A percentile compares a stretch with the other conserved stretches of the same genome.
These are phyloP conservation scores for Sordariomycetes sp. DNA, from an alignment of 2,329 filamentous ascomycete species.

Conservation along the genomic window DNA sequence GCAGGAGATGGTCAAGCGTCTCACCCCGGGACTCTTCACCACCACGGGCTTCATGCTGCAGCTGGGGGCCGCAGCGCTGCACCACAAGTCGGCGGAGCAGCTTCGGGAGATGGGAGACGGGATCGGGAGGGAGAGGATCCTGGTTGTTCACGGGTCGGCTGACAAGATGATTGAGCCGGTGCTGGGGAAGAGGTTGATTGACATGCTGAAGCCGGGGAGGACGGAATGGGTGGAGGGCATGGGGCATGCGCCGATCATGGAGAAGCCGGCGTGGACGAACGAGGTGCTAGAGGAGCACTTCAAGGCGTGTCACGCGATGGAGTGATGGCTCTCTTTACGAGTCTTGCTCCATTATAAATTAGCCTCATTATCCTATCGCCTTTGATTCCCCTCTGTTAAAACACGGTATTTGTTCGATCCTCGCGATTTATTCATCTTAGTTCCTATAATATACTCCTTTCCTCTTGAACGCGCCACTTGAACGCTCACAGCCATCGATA, in stretches of 20 bases:
- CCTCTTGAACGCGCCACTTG: neutral
- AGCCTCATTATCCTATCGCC: neutral
- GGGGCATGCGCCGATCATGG: conserved; percentile 64
- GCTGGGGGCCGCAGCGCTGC: conserved; percentile 66
- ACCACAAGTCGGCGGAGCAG: conserved; percentile 58
- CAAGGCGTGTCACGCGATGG: conserved; percentile 28
- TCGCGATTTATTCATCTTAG: neutral
- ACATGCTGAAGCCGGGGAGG: conserved; percentile 47
- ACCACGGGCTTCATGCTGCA: conserved; percentile 61
- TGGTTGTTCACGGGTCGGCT: conserved; percentile 61
- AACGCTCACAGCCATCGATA: neutral
- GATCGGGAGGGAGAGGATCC: conserved; percentile 60
- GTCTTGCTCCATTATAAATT: neutral
- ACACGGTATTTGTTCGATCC: neutral
- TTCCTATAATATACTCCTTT: neutral
- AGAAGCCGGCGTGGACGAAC: conserved; percentile 59
- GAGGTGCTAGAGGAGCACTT: conserved; percentile 38
- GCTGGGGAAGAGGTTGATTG: conserved; percentile 56
- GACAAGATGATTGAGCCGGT: conserved; percentile 68
- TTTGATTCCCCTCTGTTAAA: neutral
- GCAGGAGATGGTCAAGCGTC: conserved; percentile 61
- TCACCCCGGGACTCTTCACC: conserved; percentile 45
- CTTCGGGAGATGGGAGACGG: conserved; percentile 40
- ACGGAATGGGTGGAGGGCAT: conserved; percentile 53
- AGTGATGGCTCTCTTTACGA: neutral